Base-by-base conservation (phyloP, 208 protist species). In the Wallacemonas collosoma region DNA sequence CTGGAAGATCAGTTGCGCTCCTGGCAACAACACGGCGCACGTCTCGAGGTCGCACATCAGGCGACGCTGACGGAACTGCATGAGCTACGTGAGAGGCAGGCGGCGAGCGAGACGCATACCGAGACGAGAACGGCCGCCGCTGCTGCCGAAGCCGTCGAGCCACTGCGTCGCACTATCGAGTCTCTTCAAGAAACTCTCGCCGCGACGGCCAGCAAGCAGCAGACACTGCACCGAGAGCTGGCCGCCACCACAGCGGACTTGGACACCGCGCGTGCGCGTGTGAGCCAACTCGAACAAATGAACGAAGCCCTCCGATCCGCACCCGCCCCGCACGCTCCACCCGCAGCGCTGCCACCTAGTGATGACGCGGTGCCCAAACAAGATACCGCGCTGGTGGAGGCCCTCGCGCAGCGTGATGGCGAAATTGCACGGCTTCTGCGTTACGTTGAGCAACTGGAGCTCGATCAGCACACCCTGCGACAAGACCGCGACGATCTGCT, bases 401-500 rank as follows among this genome's bases (percentile, higher is more conserved):
- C 11, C n/a, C 68, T 69, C 5, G 1, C 35, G 40, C 50, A 69
- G 64, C 45, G 26, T 5, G 45, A 69, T 26, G 11, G 26, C 6
- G 57, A 63, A 44, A n/a, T 79, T 38, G 48, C 44, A 8, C 38
- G 36, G 40, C 48, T 69, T 36, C 56, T 60, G 47, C 44, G 68
- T 2, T 64, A 83, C 35, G 48, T 36, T 9, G 66, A 26, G 17
- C 68, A 45, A 1, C 56, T 80, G 14, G 67, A 72, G 62, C 43
- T 45, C 2, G 44, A 78, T 3, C 43, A 86, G 3, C 72, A 76
- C 26, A 35, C 41, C 6, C 39, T 88, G 54, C 72, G 17, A n/a
- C 41, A 73, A 3, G 88, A 93, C 40, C 81, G 86, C 12, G 80
- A 82, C 44, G 77, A 87, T 2, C 45, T 91, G 58, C 74, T 93